Conservation (phyloP, 2,329 filamentous ascomycete genomes). For the Ophiostoma populinum region DNA sequence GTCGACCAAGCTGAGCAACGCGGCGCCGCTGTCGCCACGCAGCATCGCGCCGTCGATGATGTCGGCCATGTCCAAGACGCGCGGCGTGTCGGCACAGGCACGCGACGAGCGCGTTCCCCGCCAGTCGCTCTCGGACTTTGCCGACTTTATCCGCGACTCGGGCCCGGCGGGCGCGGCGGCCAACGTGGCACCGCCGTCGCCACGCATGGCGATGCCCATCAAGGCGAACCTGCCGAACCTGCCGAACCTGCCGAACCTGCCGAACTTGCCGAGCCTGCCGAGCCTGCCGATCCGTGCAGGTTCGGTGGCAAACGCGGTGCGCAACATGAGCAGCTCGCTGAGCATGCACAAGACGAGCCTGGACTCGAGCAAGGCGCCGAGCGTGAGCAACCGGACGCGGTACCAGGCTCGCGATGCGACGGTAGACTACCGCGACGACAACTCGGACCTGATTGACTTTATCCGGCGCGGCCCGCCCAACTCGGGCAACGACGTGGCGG, state of each 20-base stretch:
- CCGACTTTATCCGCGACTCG: constrained; percentile 76
- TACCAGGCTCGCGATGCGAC: constrained; percentile 57
- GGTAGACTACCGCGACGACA: constrained; percentile 45
- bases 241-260: not conserved
- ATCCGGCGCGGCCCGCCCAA: constrained; percentile 71
- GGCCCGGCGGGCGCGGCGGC: constrained; percentile 37
- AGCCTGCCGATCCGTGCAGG: too few relatives aligned
- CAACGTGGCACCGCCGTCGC: not conserved
- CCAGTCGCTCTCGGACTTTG: constrained; percentile 66
- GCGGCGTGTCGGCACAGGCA: constrained; percentile 24
- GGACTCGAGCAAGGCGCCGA: constrained; percentile 22
- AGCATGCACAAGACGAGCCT: constrained; percentile 18
- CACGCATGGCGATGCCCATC: not conserved
- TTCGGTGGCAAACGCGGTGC: constrained; percentile 12
- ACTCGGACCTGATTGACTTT: constrained; percentile 85
- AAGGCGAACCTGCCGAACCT: too few relatives aligned
- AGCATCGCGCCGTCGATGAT: constrained; percentile 9
- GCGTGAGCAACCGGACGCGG: constrained; percentile 25
- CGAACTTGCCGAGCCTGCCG: too few relatives aligned
- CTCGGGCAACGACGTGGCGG: constrained; percentile 7
- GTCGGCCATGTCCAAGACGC: constrained; percentile 17
- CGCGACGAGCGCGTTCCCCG: constrained; percentile 56
- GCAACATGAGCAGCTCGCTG: constrained; percentile 18
- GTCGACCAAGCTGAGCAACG: constrained; percentile 6
- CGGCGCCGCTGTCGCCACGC: constrained; percentile 15